Evolutionary conservation across 78 protist species (phyloP).

Genomic region (Mantamonas sphyraenae): DNA sequence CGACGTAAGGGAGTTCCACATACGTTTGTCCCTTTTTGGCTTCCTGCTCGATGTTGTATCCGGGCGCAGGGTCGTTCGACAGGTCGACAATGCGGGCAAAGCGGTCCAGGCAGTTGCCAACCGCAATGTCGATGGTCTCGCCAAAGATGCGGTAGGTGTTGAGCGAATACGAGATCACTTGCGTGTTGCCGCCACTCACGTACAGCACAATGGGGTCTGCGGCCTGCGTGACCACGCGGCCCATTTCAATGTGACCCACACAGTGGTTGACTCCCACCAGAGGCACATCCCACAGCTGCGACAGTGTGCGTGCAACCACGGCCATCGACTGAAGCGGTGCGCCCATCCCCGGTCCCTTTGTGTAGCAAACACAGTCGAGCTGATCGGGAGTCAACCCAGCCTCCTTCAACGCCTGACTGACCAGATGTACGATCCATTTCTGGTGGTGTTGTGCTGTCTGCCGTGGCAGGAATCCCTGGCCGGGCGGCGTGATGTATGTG

Average conservation of each 20-base stretch:
- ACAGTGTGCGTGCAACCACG: slow-evolving; percentile 77
- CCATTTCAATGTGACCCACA: slow-evolving; percentile 98
- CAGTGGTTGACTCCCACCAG: slow-evolving; percentile 94
- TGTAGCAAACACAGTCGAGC: slow-evolving; percentile 62
- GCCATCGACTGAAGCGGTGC: slow-evolving; percentile 83
- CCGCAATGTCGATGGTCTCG: slow-evolving; percentile 98
- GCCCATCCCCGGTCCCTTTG: slow-evolving; percentile 98
- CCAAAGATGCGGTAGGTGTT: slow-evolving; percentile 93
- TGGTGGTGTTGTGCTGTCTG: slow-evolving; percentile 89
- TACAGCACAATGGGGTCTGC: slow-evolving; percentile 93
- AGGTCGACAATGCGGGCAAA: slow-evolving; percentile 64
- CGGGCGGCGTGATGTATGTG: slow-evolving; percentile 92
- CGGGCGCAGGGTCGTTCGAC: slow-evolving; percentile 97
- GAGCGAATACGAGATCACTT: slow-evolving; percentile 46
- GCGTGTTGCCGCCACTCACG: slow-evolving; percentile 98
- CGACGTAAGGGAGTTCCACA: slow-evolving; percentile 87
- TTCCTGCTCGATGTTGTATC: slow-evolving; percentile 96
- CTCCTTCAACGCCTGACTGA: slow-evolving; percentile 50
- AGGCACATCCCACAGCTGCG: slow-evolving; percentile 92
- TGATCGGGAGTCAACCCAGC: slow-evolving; percentile 62
- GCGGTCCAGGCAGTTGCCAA: slow-evolving; percentile 93
- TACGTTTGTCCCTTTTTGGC: slow-evolving; percentile 69
- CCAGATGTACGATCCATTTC: slow-evolving; percentile 32
- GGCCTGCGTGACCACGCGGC: slow-evolving; percentile 84
- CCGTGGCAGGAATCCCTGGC: slow-evolving; percentile 87